These are phyloP conservation scores for Daldinia caldariorum DNA, from an alignment of 495 filamentous ascomycete genomes.

Conservation along the genomic window DNA sequence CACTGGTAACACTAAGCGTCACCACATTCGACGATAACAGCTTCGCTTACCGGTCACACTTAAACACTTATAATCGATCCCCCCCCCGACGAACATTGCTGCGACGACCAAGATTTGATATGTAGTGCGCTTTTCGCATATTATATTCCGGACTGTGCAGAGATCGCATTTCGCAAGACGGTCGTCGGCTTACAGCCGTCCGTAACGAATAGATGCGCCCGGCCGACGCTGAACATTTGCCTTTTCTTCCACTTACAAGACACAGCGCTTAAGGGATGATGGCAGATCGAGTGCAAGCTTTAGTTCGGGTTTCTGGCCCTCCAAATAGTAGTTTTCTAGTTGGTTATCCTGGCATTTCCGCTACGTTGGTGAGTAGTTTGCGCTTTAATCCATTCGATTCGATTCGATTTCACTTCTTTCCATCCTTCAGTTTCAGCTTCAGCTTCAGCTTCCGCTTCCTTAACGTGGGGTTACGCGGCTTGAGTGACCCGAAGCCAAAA, in stretches of 20 bases:
- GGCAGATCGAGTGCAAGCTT: constrained; percentile 75
- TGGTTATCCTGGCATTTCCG: constrained; percentile 97
- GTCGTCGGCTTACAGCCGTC: constrained; percentile 45
- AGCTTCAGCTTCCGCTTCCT: constrained; percentile 16
- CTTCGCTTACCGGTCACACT: constrained; percentile 9
- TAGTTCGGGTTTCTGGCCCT: constrained; percentile 95
- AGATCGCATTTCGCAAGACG: constrained; percentile 40
- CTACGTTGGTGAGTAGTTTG: constrained; percentile 84
- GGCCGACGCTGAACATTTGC: constrained; percentile 31
- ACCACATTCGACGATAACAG: constrained; percentile 5
- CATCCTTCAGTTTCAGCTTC: constrained; percentile 14
- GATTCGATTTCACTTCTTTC: constrained; percentile 14
- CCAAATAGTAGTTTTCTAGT: constrained; percentile 97
- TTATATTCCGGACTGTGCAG: constrained; percentile 19
- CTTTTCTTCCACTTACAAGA: constrained; percentile 34
- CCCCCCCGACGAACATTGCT: neutral
- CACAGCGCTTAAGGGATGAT: constrained; percentile 45
- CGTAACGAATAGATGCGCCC: constrained; percentile 45
- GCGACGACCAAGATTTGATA: constrained; percentile 29
- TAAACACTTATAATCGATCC: neutral
- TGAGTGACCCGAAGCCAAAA: neutral
- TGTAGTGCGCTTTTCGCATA: constrained; percentile 20
- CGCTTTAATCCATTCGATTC: no score
- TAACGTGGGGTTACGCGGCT: constrained; percentile 4
- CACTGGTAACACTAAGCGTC: constrained; percentile 15